Evolutionary conservation across 164 flowering plant species (phyloP), one percentile per base, ranked within the genome.

Genomic region (Akebia trifoliata): DNA sequence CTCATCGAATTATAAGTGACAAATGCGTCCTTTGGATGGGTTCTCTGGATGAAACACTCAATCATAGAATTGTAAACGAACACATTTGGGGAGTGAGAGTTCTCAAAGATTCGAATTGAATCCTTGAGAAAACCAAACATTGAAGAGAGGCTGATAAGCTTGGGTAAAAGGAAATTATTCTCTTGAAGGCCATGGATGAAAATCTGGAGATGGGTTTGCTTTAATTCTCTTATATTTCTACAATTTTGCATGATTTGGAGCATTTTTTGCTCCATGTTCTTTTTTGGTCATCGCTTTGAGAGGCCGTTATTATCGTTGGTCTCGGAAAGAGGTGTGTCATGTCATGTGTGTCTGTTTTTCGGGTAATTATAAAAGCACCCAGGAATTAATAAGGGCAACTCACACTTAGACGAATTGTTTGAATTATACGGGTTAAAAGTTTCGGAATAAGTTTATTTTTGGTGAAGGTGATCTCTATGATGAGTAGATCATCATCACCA

Each of bases 201-300:
- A 54, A 72, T 76, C 58, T 72, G 77, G 25, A 62, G 42, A 62
- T 76, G 85, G 73, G 69, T 76, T 62, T 81, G 76, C 53, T 72
- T 72, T 14, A 81, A 25, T 61, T 72, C 55, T 28, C 42, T 62
- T n/a, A 66, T 26, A 24, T 11, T 57, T 56, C 45, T 70, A 38
- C 79, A 76, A 37, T 50, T 70, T 12, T 68, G 64, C 21, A 81
- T 61, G 24, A 74, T 1, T 50, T 55, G 69, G 36, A 69, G 71
- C 50, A 81, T 25, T 53, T 72, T 66, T 18, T 57, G 69, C 60
- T 72, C 76, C 78, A 77, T 80, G 35, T n/a, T 3, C 15, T 24
- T 34, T 21, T 4, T 28, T 29, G 2, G 3, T 12, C 8, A 12
- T 21, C 8, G n/a, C 22, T 36, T 9, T 2, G 14, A 22, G 26